Evolutionary conservation across 169 alveolate species (phyloP), one percentile per base, ranked within the genome.

Genomic region (Plasmodium knowlesi): DNA sequence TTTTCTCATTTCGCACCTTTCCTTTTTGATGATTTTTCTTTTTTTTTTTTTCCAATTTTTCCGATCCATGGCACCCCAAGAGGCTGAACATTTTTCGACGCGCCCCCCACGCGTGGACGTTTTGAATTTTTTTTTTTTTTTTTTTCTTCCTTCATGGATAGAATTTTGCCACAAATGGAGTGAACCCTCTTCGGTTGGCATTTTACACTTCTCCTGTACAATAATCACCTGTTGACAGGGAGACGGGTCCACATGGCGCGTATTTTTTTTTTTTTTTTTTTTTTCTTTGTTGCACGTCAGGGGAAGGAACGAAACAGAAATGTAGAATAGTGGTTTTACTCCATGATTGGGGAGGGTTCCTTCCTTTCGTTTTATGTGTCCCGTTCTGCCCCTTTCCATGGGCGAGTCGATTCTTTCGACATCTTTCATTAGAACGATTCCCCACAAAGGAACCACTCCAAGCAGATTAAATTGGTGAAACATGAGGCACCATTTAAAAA

Each of bases 41-140:
- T 32, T 73, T 30, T 32, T 73, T 34, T 16, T 78, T 78, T 78
- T 78, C 14, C 50, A 39, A 78, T 78, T 78, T 78, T 78, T n/a
- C 70, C 28, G n/a, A 39, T 37, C 3, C 41, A 37, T 78, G 34
- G 84, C 43, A 39, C 25, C 70, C 50, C 39, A n/a, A 39, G 3
- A 39, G 28, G 30, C 6, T 74, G 84, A 34, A 37, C 61, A 78
- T 28, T 78, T 78, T 32, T 32, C 53, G 16, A 78, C 84, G 10
- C 74, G 39, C 53, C 30, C 61, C 32, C 53, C 0, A 1, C 37
- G 16, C 70, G 43, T 25, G 71, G 41, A 78, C 28, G 32, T 78
- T 78, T 78, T 57, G 74, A 61, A 61, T 5, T 22, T 19, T 67
- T 67, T 67, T 19, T 28, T 25, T 67, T 8, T 67, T 67, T 28